Evolutionary conservation across 2,329 filamentous ascomycete genomes (phyloP).

Genomic region (Clathrospora elynae): DNA sequence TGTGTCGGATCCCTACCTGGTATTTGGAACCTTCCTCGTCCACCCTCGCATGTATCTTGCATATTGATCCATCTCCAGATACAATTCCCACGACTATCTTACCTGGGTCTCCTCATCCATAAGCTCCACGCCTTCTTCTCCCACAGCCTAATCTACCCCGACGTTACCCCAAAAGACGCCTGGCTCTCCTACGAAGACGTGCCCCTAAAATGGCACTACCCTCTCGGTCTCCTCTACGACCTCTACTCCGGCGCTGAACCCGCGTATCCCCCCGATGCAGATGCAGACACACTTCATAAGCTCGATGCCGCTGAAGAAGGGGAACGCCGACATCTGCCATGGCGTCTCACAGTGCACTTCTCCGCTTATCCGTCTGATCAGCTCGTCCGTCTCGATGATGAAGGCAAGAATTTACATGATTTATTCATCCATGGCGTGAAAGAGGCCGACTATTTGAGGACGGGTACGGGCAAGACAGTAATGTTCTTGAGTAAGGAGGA

Average conservation of each 20-base stretch:
- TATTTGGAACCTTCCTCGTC: slow-evolving; percentile 40
- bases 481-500: slow-evolving; percentile 87
- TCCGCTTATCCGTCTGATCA: slow-evolving; percentile 63
- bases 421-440: slow-evolving; percentile 73
- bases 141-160: slow-evolving; percentile 62
- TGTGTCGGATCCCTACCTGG: slow-evolving; percentile 64
- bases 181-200: slow-evolving; percentile 72
- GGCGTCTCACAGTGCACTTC: slow-evolving; percentile 68
- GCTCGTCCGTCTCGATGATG: slow-evolving; percentile 61
- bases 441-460: slow-evolving; percentile 84
- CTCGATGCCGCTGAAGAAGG: slow-evolving; percentile 26
- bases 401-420: slow-evolving; percentile 64
- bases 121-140: slow-evolving; percentile 68
- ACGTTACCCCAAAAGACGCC: slow-evolving; percentile 57
- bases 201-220: slow-evolving; percentile 73
- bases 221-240: slow-evolving; percentile 71
- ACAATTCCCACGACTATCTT: slow-evolving; percentile 68
- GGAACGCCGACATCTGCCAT: slow-evolving; percentile 56
- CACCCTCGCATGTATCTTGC: too few relatives aligned
- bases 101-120: slow-evolving; percentile 68
- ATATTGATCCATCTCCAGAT: slow-evolving; percentile 50
- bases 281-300: slow-evolving; percentile 16
- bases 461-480: slow-evolving; percentile 85
- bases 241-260: slow-evolving; percentile 66
- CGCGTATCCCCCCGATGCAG: slow-evolving; percentile 34